Conservation (phyloP, 371 early-diverging fungal genomes). For the Chytridium lagenaria region DNA sequence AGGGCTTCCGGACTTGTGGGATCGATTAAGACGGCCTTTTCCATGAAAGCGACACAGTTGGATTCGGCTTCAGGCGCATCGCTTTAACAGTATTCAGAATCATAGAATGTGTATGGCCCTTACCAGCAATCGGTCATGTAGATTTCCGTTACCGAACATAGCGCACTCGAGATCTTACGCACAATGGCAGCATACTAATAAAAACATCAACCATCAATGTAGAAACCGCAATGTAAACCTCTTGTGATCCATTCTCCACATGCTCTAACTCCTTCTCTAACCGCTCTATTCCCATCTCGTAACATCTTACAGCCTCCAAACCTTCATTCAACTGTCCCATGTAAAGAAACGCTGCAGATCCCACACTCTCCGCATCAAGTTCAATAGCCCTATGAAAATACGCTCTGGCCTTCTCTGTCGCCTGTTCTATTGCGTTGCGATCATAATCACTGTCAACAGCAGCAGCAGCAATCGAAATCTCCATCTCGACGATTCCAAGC, state of each 20-base stretch:
- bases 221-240: not conserved
- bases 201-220: not conserved
- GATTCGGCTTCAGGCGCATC: constrained; percentile 91
- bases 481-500: constrained; percentile 57
- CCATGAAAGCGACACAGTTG: constrained; percentile 76
- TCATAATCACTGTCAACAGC: constrained; percentile 28
- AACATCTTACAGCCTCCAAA: constrained; percentile 77
- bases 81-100: constrained; percentile 47
- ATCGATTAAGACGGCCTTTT: constrained; percentile 71
- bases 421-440: constrained; percentile 2
- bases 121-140: constrained; percentile 96
- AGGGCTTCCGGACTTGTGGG: constrained; percentile 83
- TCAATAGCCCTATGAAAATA: constrained; percentile 67
- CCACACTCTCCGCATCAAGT: constrained; percentile 55
- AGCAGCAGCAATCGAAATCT: constrained; percentile 13
- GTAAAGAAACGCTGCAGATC: constrained; percentile 83
- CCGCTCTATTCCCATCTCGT: constrained; percentile 80
- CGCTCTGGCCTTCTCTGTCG: constrained; percentile 18
- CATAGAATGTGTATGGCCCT: not conserved
- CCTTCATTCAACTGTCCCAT: constrained; percentile 86
- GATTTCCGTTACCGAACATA: constrained; percentile 94
- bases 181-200: not conserved
- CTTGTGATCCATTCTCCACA: not conserved
- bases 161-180: constrained; percentile 80
- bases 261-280: constrained; percentile 60